Evolutionary conservation across 495 filamentous ascomycete species (phyloP).

Genomic region (Xylaria telfairii): DNA sequence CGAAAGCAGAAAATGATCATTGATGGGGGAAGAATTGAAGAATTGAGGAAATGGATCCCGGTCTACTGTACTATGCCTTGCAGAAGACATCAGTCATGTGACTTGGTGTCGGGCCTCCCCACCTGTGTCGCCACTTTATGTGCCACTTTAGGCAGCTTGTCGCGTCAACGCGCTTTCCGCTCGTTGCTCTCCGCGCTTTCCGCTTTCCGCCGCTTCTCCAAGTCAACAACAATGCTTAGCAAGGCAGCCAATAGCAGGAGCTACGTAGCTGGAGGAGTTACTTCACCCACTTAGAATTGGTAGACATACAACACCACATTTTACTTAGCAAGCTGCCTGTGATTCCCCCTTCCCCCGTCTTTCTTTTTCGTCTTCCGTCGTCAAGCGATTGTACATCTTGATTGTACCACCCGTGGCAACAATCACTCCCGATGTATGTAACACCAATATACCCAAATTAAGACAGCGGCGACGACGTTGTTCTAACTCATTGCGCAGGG

Average conservation of each 20-base stretch:
- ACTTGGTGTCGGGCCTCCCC: constrained; percentile 34
- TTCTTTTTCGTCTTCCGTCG: not conserved
- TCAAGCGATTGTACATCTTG: not conserved
- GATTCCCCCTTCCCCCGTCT: not conserved
- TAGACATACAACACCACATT: not conserved
- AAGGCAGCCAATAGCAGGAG: constrained; percentile 20
- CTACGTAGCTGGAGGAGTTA: not conserved
- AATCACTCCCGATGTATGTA: constrained; percentile 15
- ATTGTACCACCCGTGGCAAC: not conserved
- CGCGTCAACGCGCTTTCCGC: constrained; percentile 27
- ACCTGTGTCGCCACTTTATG: not conserved
- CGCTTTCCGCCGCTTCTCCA: constrained; percentile 5
- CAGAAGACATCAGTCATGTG: constrained; percentile 28
- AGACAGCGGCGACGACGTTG: not conserved
- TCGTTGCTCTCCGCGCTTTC: not conserved
- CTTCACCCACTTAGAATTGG: not conserved
- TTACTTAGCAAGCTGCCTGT: not conserved
- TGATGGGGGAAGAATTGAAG: not conserved
- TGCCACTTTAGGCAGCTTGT: constrained; percentile 13
- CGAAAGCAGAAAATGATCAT: not conserved
- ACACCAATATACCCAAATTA: not conserved
- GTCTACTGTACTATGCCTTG: not conserved
- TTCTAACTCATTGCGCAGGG: constrained; percentile 26
- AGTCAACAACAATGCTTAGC: constrained; percentile 41
- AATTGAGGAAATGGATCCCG: not conserved